Base-by-base conservation (phyloP, 2,329 filamentous ascomycete species). In the Aspergillus aculeatinus region DNA sequence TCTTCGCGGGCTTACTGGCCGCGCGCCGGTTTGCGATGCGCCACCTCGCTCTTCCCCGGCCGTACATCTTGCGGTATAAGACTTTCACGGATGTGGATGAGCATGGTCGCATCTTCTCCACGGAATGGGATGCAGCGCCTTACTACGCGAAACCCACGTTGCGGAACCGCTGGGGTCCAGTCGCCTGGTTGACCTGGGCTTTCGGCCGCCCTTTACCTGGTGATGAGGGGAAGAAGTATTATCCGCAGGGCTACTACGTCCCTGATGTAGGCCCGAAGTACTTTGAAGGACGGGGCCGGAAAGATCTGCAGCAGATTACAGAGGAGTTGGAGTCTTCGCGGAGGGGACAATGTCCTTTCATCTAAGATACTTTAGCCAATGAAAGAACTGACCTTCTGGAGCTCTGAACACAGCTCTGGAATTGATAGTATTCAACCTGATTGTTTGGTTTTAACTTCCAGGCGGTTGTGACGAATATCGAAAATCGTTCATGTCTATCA, bases 141-240 rank as follows among this genome's bases (percentile, higher is more conserved):
- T 90, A 84, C 74, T 91, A 90, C 72, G 79, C 84, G 25, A 80
- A 83, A 61, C 80, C 81, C 29, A 88, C 83, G 0, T 72, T 84
- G 47, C 85, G 81, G 84, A 85, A 82, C 67, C 83, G 85, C 60
- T 91, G 84, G 86, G 85, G 84, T 2, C 87, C 82, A 0, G 72
- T 73, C 60, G 86, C 81, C 0, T 81, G 81, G 79, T 59, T 84
- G 11, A 80, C 76, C 29, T 74, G 81, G 68, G 51, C 77, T 4
- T 65, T 80, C 29, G 81, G 82, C 2, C 72, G 75, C 21, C 76
- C 79, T 25, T 64, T 83, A 16, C 82, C 83, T 0, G 81, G 80
- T 19, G 77, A 82, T 50, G 73, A 78, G 29, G 77, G 75, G 3
- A 72, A 78, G 35, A 80, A 76, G 62, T 83, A 79, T 64, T 73